These are phyloP conservation scores for Boletus rufocinnamomeus DNA, from an alignment of 768 basidiomycete species.

Conservation along the genomic window DNA sequence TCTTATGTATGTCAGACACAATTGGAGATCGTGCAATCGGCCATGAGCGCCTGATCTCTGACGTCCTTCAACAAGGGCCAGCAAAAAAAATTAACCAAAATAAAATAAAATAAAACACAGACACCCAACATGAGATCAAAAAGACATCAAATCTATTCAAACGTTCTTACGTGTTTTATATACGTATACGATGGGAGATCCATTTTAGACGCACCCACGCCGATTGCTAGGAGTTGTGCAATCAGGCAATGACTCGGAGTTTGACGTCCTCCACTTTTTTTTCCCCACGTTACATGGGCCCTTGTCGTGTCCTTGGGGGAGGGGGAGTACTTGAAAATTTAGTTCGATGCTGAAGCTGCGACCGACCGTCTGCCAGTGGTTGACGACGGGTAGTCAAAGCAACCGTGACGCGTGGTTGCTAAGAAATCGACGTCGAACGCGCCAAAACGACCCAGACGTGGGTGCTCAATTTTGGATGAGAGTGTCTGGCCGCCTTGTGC, in stretches of 20 bases:
- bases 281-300: conserved; percentile 22
- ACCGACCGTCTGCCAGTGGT: background rate
- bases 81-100: no score
- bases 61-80: background rate
- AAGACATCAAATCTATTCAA: background rate
- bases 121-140: background rate
- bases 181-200: background rate
- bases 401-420: background rate
- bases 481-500: background rate
- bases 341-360: conserved; percentile 1
- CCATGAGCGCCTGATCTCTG: background rate
- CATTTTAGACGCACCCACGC: conserved; percentile 5
- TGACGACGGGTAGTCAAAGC: conserved; percentile 6
- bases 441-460: background rate
- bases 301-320: conserved; percentile 1
- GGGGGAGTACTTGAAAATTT: background rate
- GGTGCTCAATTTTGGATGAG: background rate
- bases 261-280: conserved; percentile 8
- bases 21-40: conserved; percentile 6
- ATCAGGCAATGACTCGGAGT: background rate
- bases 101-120: background rate
- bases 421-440: background rate
- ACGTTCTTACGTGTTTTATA: background rate
- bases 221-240: conserved; percentile 7
- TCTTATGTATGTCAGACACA: conserved; percentile 10